Evolutionary conservation across 1,139 yeast species (phyloP).

Genomic region (Taphrina pruni): DNA sequence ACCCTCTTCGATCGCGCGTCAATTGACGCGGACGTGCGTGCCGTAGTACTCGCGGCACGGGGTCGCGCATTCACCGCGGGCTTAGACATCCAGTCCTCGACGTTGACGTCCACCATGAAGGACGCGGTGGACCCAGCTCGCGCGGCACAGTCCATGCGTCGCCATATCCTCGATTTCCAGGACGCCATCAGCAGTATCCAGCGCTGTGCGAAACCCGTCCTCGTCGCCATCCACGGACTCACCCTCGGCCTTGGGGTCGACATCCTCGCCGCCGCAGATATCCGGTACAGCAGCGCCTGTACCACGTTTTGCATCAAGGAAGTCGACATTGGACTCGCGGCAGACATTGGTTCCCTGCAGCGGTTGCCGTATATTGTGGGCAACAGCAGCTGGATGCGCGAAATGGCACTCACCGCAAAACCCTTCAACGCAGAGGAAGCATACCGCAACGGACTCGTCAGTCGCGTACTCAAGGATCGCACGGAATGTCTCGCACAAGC

Average conservation of each 20-base stretch:
- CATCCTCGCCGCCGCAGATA: constrained; percentile 63
- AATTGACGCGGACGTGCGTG: constrained; percentile 57
- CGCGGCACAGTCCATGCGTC: constrained; percentile 17
- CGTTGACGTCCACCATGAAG: constrained; percentile 48
- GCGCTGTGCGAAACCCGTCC: constrained; percentile 51
- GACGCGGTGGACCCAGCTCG: constrained; percentile 23
- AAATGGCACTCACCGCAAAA: constrained; percentile 69
- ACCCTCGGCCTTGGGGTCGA: constrained; percentile 72
- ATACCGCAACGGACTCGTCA: constrained; percentile 61
- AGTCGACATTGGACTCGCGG: constrained; percentile 74
- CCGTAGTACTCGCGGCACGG: constrained; percentile 63
- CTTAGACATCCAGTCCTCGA: constrained; percentile 60
- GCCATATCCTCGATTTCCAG: constrained; percentile 40
- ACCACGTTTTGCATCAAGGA: constrained; percentile 68
- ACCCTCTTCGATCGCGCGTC: constrained; percentile 60
- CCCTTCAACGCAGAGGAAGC: constrained; percentile 66
- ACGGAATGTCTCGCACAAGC: constrained; percentile 62
- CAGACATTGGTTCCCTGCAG: constrained; percentile 77
- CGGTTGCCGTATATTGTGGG: constrained; percentile 64
- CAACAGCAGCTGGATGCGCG: constrained; percentile 66
- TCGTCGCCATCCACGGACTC: constrained; percentile 58
- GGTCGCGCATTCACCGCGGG: constrained; percentile 72
- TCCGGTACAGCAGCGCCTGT: constrained; percentile 64
- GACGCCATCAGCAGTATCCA: constrained; percentile 33
- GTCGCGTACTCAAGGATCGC: constrained; percentile 56